Evolutionary conservation across 805 yeast genomes (phyloP), one percentile per base, ranked within the genome.

Genomic region (Naumovozyma castellii): DNA sequence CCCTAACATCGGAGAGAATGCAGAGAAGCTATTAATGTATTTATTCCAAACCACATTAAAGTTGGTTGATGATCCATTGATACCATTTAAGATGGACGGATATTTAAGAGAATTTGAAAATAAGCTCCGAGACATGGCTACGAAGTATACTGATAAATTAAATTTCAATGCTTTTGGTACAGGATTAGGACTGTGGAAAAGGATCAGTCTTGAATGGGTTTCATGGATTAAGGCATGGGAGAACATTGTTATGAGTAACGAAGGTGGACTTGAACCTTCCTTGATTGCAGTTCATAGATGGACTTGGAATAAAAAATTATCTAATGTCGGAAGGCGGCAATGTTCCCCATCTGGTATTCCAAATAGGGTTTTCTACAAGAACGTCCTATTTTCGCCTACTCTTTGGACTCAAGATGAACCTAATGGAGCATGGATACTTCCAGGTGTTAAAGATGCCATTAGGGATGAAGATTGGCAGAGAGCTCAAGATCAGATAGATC

Each of bases 271-370:
- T 3, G 94, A 88, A 55, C 87, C 94, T 1, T 75, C 86, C 1
- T 56, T 81, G 41, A 63, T 84, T 31, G 72, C 88, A 0, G 76
- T 79, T 35, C 78, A 75, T 46, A 68, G 97, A 51, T 75, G 84
- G 80, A 76, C 75, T 41, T 83, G 92, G 84, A 88, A 88, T 59
- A 70, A 76, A n/a, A 75, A 76, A 44, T 60, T 85, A 50, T 59
- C 74, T 3, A 57, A 62, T 13, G 66, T 84, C 42, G 80, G 78
- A 45, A 72, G 72, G 45, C 57, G 66, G 15, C 72, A 84, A 46
- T 53, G 80, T 8, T 55, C 65, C 5, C 55, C 65, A 1, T 64
- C 61, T 5, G 75, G 75, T 1, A 49, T 73, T 1, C 66, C 67
- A 3, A 53, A 62, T 4, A 68, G 95, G 28, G 66, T 75, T 13